Percentiles rank a stretch among this genome's conserved stretches.
Evolutionary conservation across 2,329 filamentous ascomycete genomes (phyloP).

Genomic region (Aschersonia sp.): DNA sequence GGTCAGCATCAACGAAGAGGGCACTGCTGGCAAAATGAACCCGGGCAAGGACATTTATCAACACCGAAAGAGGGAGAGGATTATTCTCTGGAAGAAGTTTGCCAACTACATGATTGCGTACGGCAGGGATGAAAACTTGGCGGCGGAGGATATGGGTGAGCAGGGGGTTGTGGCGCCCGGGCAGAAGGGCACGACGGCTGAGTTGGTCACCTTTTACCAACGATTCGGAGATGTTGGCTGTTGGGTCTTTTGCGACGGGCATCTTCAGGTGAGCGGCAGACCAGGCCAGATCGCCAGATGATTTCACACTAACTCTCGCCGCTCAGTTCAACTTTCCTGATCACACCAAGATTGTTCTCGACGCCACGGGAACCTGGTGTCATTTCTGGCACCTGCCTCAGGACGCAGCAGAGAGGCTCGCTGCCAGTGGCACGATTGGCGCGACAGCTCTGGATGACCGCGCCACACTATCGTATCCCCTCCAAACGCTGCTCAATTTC

Average conservation of each 20-base stretch:
- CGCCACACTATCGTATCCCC: slow-evolving; percentile 54
- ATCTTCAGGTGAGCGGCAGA: slow-evolving; percentile 44
- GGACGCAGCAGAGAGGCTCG: slow-evolving; percentile 53
- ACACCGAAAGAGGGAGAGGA: slow-evolving; percentile 49
- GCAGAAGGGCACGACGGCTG: slow-evolving; percentile 23
- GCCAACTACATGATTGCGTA: slow-evolving; percentile 63
- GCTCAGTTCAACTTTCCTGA: slow-evolving; percentile 74
- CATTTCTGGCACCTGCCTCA: slow-evolving; percentile 64
- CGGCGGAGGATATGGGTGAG: slow-evolving; percentile 29
- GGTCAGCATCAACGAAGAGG: slow-evolving; percentile 38
- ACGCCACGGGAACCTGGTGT: slow-evolving; percentile 58
- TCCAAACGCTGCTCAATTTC: slow-evolving; percentile 62
- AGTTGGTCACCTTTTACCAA: slow-evolving; percentile 68
- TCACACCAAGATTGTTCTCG: slow-evolving; percentile 72
- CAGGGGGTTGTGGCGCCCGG: slow-evolving; percentile 24
- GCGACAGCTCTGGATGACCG: slow-evolving; percentile 57
- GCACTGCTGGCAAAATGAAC: slow-evolving; percentile 44
- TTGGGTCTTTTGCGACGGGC: slow-evolving; percentile 70
- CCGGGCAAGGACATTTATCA: slow-evolving; percentile 50
- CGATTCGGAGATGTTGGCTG: slow-evolving; percentile 67
- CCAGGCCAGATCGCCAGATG: no score
- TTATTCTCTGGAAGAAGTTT: slow-evolving; percentile 59
- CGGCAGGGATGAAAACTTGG: slow-evolving; percentile 51
- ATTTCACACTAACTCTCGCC: not conserved
- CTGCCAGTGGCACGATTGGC: slow-evolving; percentile 49